A percentile compares a stretch with the other conserved stretches of the same genome.
Conservation (phyloP, 768 basidiomycete genomes). For the Neoboletus brunneissimus region DNA sequence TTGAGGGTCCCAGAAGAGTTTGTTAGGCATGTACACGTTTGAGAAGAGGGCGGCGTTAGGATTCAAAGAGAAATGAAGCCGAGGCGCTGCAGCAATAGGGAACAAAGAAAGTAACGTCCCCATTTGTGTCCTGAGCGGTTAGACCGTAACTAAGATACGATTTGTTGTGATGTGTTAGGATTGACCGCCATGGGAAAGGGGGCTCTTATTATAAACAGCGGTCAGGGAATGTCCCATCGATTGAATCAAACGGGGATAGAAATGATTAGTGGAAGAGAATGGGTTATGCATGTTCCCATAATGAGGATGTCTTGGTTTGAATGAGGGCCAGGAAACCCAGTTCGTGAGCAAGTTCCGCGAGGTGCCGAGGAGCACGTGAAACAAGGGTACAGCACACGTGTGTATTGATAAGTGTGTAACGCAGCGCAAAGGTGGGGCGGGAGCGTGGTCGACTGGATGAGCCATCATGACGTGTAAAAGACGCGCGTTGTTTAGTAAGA, state of each 20-base stretch:
- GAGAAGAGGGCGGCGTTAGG: constrained; percentile 14
- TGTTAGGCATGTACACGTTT: constrained; percentile 9
- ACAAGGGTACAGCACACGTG: constrained; percentile 7
- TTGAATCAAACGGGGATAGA: constrained; percentile 18
- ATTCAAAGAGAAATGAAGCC: constrained; percentile 2
- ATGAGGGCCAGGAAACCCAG: constrained; percentile 5
- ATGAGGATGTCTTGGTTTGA: constrained; percentile 6
- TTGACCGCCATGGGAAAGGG: constrained; percentile 26
- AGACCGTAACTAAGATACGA: constrained; percentile 25
- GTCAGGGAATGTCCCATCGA: constrained; percentile 12
- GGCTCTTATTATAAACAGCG: constrained; percentile 9
- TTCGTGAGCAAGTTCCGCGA: constrained; percentile 12
- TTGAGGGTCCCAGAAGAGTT: constrained; percentile 1
- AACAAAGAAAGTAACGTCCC: not conserved
- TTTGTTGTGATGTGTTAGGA: constrained; percentile 6
- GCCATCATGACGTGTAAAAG: constrained; percentile 22
- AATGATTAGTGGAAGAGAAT: constrained; percentile 9
- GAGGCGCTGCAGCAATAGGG: not conserved
- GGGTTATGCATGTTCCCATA: constrained; percentile 13
- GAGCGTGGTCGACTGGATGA: constrained; percentile 1
- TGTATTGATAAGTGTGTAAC: not conserved
- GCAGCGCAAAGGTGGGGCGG: constrained; percentile 2
- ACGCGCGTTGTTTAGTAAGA: constrained; percentile 17
- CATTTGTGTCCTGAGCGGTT: constrained; percentile 7
- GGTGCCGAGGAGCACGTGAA: constrained; percentile 28